Conservation (phyloP, 768 basidiomycete species). For the Suillus sp. region DNA sequence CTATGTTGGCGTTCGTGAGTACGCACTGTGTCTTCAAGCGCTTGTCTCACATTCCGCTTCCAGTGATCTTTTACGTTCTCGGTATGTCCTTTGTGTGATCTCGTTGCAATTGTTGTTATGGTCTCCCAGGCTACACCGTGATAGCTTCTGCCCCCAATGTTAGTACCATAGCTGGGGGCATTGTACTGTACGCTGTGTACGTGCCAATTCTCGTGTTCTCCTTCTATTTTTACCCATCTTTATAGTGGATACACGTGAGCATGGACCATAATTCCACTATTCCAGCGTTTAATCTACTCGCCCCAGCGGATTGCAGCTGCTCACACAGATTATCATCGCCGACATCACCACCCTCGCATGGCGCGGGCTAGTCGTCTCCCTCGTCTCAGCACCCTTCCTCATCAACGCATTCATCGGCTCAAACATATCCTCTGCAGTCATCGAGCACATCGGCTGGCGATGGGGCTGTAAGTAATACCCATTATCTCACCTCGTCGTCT, state of each 20-base stretch:
- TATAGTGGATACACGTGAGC: conserved; percentile 61
- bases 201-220: conserved; percentile 18
- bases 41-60: not conserved
- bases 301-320: conserved; percentile 57
- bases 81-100: conserved; percentile 39
- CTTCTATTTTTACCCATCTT: conserved; percentile 24
- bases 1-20: conserved; percentile 58
- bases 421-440: conserved; percentile 52
- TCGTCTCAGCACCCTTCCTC: conserved; percentile 54
- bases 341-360: conserved; percentile 60
- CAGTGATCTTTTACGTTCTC: conserved; percentile 61
- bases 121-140: conserved; percentile 55
- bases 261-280: conserved; percentile 13
- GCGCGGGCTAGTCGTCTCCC: conserved; percentile 52
- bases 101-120: too few species aligned
- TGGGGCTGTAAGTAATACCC: conserved; percentile 60
- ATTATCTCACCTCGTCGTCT: not conserved
- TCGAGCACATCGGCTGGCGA: conserved; percentile 57
- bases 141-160: conserved; percentile 53
- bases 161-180: conserved; percentile 51
- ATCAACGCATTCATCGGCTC: conserved; percentile 68
- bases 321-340: conserved; percentile 65
- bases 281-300: not conserved
- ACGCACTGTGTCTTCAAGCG: not conserved
- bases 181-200: conserved; percentile 59